A percentile compares a stretch with the other conserved stretches of the same genome.
Conservation (phyloP, 2,329 filamentous ascomycete genomes). For the Pseudogymnoascus sp. region DNA sequence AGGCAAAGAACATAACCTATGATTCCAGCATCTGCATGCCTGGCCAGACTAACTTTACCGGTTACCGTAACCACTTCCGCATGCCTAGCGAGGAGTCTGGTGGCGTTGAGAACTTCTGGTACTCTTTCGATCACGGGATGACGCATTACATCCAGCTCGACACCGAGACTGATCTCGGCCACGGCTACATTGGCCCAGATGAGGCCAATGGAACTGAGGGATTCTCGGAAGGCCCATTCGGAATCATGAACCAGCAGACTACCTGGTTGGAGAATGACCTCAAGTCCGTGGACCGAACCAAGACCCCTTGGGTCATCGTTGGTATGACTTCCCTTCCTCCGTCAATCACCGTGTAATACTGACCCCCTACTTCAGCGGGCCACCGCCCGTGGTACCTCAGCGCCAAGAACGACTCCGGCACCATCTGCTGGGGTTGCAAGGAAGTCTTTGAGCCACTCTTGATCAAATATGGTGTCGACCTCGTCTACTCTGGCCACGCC, state of each 20-base stretch:
- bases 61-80: conserved; percentile 47
- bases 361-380: conserved; percentile 11
- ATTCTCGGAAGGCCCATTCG: conserved; percentile 40
- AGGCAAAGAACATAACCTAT: conserved; percentile 34
- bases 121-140: conserved; percentile 52
- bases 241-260: conserved; percentile 35
- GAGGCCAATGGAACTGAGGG: conserved; percentile 27
- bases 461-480: conserved; percentile 39
- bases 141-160: conserved; percentile 47
- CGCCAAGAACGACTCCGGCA: conserved; percentile 15
- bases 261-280: conserved; percentile 36
- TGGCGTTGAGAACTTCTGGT: conserved; percentile 48
- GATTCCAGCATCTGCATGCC: conserved; percentile 38
- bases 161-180: conserved; percentile 48
- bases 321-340: conserved; percentile 11
- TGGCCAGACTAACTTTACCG: conserved; percentile 52
- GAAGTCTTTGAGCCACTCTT: conserved; percentile 40
- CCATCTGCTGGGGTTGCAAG: conserved; percentile 34
- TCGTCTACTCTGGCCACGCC: conserved; percentile 39
- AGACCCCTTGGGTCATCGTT: conserved; percentile 24
- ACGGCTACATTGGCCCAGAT: conserved; percentile 39
- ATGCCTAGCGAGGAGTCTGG: conserved; percentile 42
- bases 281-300: conserved; percentile 22
- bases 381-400: conserved; percentile 24
- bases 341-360: not conserved